Conservation (phyloP, 2,329 filamentous ascomycete genomes). For the Hypoxylon sp. region DNA sequence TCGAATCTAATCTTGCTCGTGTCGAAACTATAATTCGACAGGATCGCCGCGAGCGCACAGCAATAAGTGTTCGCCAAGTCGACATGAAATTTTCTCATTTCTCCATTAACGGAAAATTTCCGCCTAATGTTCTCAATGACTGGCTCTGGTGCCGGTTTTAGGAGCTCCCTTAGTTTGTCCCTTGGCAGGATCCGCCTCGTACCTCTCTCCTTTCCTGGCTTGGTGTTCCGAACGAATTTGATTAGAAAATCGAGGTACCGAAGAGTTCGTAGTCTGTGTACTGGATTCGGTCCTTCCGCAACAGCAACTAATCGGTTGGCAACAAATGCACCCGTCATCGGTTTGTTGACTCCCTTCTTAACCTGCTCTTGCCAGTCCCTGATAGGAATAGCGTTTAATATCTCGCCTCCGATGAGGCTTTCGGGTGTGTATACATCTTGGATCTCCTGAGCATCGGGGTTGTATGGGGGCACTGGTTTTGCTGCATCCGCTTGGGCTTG, state of each 20-base stretch:
- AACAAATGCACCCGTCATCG: slow-evolving; percentile 74
- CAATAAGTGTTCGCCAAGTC: slow-evolving; percentile 82
- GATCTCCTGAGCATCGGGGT: slow-evolving; percentile 75
- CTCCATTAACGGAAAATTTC: slow-evolving; percentile 75
- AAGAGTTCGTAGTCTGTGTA: slow-evolving; percentile 69
- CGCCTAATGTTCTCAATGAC: slow-evolving; percentile 77
- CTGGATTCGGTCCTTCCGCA: slow-evolving; percentile 67
- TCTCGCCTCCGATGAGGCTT: slow-evolving; percentile 75
- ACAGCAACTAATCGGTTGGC: slow-evolving; percentile 71
- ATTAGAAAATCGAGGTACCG: slow-evolving; percentile 73
- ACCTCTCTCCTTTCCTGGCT: slow-evolving; percentile 63
- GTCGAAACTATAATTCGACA: slow-evolving; percentile 82
- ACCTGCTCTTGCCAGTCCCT: slow-evolving; percentile 81
- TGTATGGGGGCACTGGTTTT: slow-evolving; percentile 81
- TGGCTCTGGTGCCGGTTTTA: slow-evolving; percentile 71
- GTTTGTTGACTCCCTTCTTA: slow-evolving; percentile 70
- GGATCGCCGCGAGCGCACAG: slow-evolving; percentile 77
- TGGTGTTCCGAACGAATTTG: slow-evolving; percentile 65
- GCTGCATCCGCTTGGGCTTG: slow-evolving; percentile 75
- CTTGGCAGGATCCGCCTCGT: slow-evolving; percentile 69
- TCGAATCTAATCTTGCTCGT: slow-evolving; percentile 79
- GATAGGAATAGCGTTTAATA: slow-evolving; percentile 77
- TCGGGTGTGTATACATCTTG: slow-evolving; percentile 80
- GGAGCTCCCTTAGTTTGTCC: slow-evolving; percentile 71
- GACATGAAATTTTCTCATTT: slow-evolving; percentile 78